These are phyloP conservation scores for Phlyctochytrium arcticum DNA, from an alignment of 192 early-diverging fungal genomes.

Conservation along the genomic window DNA sequence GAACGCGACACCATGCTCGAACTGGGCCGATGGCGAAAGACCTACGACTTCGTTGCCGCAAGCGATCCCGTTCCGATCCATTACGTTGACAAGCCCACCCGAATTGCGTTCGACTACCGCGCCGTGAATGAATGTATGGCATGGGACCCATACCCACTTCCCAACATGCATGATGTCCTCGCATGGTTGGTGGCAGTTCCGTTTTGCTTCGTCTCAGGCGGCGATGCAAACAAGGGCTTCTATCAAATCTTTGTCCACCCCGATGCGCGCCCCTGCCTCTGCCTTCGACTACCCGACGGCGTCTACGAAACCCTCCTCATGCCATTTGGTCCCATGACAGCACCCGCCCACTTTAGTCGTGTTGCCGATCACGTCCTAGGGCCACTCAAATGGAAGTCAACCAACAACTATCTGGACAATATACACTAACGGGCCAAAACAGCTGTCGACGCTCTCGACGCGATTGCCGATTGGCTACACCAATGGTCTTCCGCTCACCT, in stretches of 20 bases:
- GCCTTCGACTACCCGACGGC: constrained; percentile 3
- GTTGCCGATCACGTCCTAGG: constrained; percentile 39
- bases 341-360: constrained; percentile 21
- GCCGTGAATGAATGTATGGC: background rate
- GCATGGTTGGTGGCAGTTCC: background rate
- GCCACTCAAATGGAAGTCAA: background rate
- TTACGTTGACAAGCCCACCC: background rate
- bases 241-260: background rate
- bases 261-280: background rate
- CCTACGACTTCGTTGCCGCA: background rate
- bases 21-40: background rate
- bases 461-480: constrained; percentile 12
- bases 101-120: background rate
- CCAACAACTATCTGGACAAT: constrained; percentile 12
- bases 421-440: constrained; percentile 9
- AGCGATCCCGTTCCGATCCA: background rate
- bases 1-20: constrained; percentile 3
- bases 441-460: background rate
- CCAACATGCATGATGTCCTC: background rate
- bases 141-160: background rate
- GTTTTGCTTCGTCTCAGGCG: background rate
- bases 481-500: constrained; percentile 18
- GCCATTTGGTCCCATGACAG: constrained; percentile 7
- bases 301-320: background rate
- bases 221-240: constrained; percentile 11